Percentiles rank a stretch among this genome's conserved stretches.
These are phyloP conservation scores for Aspergillus versicolor DNA, from an alignment of 2,329 filamentous ascomycete genomes.

Conservation along the genomic window DNA sequence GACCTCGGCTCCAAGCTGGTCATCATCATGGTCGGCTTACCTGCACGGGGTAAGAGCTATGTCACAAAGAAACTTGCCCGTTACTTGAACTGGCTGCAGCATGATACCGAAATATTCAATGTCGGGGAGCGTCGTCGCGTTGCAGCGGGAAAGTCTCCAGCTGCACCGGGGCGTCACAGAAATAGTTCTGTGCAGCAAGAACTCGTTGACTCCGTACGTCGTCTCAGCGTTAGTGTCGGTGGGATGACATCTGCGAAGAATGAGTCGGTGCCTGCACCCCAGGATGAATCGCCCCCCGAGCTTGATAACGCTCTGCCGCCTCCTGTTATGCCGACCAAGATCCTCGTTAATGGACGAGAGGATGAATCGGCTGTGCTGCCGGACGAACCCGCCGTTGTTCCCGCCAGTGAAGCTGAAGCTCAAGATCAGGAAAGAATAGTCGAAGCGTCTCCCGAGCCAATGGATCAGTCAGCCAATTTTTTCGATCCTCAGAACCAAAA, in stretches of 20 bases:
- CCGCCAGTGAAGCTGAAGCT: slow-evolving; percentile 24
- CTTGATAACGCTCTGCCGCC: slow-evolving; percentile 37
- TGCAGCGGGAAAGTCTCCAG: slow-evolving; percentile 58
- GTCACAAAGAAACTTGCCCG: slow-evolving; percentile 97
- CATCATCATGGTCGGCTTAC: slow-evolving; percentile 96
- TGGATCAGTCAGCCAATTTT: slow-evolving; percentile 89
- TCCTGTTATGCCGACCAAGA: slow-evolving; percentile 49
- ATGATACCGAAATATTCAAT: slow-evolving; percentile 95
- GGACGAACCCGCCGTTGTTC: slow-evolving; percentile 26
- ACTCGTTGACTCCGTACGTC: slow-evolving; percentile 45
- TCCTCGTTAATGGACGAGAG: slow-evolving; percentile 59
- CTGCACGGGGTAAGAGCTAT: slow-evolving; percentile 94
- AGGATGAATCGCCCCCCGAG: slow-evolving; percentile 22
- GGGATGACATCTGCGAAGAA: slow-evolving; percentile 23
- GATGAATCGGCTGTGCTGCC: slow-evolving; percentile 23
- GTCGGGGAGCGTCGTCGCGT: slow-evolving; percentile 87
- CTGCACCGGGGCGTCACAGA: slow-evolving; percentile 23
- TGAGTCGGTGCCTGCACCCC: slow-evolving; percentile 5
- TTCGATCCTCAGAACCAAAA: slow-evolving; percentile 87
- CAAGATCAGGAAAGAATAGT: slow-evolving; percentile 22
- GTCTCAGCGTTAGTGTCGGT: slow-evolving; percentile 41
- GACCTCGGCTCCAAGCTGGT: slow-evolving; percentile 96
- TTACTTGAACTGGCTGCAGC: slow-evolving; percentile 95
- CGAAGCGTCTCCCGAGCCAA: slow-evolving; percentile 48
- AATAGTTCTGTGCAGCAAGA: slow-evolving; percentile 39